Conservation (phyloP, 2,329 filamentous ascomycete genomes). For the Colletotrichum kahawae region DNA sequence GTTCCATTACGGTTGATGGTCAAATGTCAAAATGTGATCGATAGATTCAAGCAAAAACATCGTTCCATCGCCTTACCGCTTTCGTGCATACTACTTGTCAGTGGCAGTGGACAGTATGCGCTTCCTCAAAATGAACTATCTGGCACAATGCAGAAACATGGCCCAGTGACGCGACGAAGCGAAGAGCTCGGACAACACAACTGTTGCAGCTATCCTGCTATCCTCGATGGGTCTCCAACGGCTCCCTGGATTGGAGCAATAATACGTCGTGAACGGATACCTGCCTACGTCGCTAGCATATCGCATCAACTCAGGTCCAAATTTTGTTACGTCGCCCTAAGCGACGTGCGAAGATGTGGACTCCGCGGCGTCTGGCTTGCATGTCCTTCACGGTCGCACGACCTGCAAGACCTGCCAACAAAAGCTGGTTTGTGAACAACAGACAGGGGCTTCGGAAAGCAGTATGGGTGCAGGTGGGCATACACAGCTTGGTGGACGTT, state of each 20-base stretch:
- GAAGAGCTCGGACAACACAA: not conserved
- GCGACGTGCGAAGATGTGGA: not conserved
- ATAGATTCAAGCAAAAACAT: constrained; percentile 10
- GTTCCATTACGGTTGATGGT: constrained; percentile 16
- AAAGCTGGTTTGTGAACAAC: not conserved
- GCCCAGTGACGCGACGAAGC: not conserved
- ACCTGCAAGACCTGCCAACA: not conserved
- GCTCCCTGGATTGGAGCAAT: not conserved
- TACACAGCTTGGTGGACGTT: not conserved
- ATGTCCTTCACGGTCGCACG: not conserved
- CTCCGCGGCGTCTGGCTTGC: not conserved
- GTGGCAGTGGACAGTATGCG: not conserved
- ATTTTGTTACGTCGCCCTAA: not conserved
- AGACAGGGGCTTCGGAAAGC: not conserved
- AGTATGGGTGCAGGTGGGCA: not conserved
- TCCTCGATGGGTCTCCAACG: not conserved
- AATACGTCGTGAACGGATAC: not conserved
- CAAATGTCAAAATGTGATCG: constrained; percentile 8
- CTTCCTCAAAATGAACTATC: not conserved
- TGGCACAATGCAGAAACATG: not conserved
- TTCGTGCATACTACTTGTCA: not conserved
- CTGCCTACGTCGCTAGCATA: not conserved
- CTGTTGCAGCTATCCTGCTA: not conserved
- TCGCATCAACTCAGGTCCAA: not conserved
- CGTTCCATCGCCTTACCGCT: not conserved